phyloP scores from a whole-genome alignment of 768 basidiomycete species.

The Kockovaella imperatae region DNA sequence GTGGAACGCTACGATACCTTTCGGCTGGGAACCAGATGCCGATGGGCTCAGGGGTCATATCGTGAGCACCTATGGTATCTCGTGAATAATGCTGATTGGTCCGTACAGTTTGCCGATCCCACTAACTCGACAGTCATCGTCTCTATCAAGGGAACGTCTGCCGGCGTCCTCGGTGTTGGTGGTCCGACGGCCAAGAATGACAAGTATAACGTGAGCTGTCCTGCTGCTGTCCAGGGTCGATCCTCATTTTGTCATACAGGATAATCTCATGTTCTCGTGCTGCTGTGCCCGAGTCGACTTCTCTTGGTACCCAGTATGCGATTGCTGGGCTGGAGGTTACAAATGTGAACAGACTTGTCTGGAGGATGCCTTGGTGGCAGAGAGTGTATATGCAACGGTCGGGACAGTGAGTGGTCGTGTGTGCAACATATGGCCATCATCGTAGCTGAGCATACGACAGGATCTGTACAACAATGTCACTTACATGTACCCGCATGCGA shows the following conservation, averaged over 20 bases:
- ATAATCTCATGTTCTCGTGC: slow-evolving; percentile 89
- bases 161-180: slow-evolving; percentile 60
- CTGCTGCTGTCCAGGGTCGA: background rate
- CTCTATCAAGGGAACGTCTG: slow-evolving; percentile 88
- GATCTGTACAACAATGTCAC: slow-evolving; percentile 88
- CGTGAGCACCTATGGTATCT: slow-evolving; percentile 55
- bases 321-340: slow-evolving; percentile 66
- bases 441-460: too few species aligned
- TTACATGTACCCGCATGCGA: slow-evolving; percentile 77
- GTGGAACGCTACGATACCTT: slow-evolving; percentile 62
- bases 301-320: slow-evolving; percentile 88
- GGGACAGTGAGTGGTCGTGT: slow-evolving; percentile 59
- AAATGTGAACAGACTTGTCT: slow-evolving; percentile 75
- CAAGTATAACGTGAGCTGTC: slow-evolving; percentile 60
- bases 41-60: slow-evolving; percentile 89
- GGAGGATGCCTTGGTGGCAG: slow-evolving; percentile 66
- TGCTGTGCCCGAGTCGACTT: slow-evolving; percentile 93
- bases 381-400: slow-evolving; percentile 78
- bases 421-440: background rate
- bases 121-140: slow-evolving; percentile 74
- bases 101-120: slow-evolving; percentile 37
- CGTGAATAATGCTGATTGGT: background rate
- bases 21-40: slow-evolving; percentile 84
- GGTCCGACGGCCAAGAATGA: slow-evolving; percentile 80
- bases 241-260: slow-evolving; percentile 43